Conservation (phyloP, 345 rosid genomes). For the Populus nigra region DNA sequence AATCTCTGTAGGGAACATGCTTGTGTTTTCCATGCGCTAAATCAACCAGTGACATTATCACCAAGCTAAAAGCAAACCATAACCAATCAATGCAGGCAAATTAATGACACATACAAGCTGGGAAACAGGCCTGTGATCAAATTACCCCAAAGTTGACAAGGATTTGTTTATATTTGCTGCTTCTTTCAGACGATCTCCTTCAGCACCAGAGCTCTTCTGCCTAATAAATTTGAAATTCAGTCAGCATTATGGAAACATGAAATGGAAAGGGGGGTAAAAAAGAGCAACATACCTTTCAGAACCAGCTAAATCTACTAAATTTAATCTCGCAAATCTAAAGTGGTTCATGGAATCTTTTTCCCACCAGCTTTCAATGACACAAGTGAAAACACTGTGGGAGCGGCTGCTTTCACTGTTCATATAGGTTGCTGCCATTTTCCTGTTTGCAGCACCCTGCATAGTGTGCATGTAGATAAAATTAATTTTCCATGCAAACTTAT, state of each 20-base stretch:
- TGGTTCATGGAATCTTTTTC: slow-evolving; percentile 78
- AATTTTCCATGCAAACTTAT: background rate
- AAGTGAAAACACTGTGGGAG: slow-evolving; percentile 95
- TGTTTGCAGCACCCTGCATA: slow-evolving; percentile 72
- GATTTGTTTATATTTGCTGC: slow-evolving; percentile 96
- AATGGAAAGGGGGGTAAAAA: slow-evolving; percentile 9
- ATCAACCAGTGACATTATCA: slow-evolving; percentile 95
- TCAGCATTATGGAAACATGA: slow-evolving; percentile 9
- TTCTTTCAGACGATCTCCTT: slow-evolving; percentile 96
- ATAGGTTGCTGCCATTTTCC: slow-evolving; percentile 82
- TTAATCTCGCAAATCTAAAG: slow-evolving; percentile 85
- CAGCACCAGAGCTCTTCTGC: slow-evolving; percentile 98
- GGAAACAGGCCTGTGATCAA: slow-evolving; percentile 20
- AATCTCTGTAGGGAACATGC: slow-evolving; percentile 95
- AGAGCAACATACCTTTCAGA: slow-evolving; percentile 73
- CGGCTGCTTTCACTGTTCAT: slow-evolving; percentile 98
- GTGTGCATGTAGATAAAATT: slow-evolving; percentile 12
- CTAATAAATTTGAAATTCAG: slow-evolving; percentile 38
- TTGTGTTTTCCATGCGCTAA: slow-evolving; percentile 92
- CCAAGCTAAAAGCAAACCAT: slow-evolving; percentile 54
- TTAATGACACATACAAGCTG: slow-evolving; percentile 11
- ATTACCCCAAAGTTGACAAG: slow-evolving; percentile 89
- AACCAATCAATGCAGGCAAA: background rate
- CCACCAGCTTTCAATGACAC: slow-evolving; percentile 87
- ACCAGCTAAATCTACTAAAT: slow-evolving; percentile 95